Base-by-base conservation (phyloP, 768 basidiomycete genomes). In the Leccinellum luteum region DNA sequence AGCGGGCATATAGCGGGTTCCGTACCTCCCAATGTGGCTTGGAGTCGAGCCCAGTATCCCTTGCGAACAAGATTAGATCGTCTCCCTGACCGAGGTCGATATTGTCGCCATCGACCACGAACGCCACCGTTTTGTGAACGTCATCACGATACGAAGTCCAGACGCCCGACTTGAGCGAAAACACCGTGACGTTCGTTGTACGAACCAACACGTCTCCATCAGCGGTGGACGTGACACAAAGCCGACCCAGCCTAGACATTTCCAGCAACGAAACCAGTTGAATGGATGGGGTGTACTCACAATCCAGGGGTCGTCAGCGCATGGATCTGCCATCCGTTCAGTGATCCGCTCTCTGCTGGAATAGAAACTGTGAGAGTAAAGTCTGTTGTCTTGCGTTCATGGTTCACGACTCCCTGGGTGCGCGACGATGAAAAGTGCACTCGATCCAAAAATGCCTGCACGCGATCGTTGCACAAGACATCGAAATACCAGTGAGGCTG, bases 331-430 rank as follows among this genome's bases (percentile, higher is more conserved):
- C 85, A 90, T 3, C 92, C 92, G 65, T 85, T 78, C 54, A 92
- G 69, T 2, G 87, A 76, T 1, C 90, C 90, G 56, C 79, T 82
- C 64, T 92, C 90, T 1, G 76, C 66, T 1, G 93, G 91, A 31
- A 80, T 77, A 1, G 85, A 80, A 6, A 87, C 85, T 0, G 91
- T 94, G 55, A 95, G 71, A 2, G 87, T 91, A 68, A 92, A 94
- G 13, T 19, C 12, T 10, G 19, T 19, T 34, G 14, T 58, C 25
- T 48, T 45, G 27, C 0, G 48, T 12, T 25, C 49, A 32, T 57
- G 43, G 25, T 34, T 21, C 17, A 10, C 10, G 1, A 15, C 10
- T 48, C 4, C 35, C 48, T 38, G 45, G 0, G 45, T 14, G n/a
- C 15, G 19, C 30, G 41, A 30, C 8, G 51, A 63, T n/a, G 56